Evolutionary conservation across 768 basidiomycete genomes (phyloP), one percentile per base, ranked within the genome.

Genomic region (Leccinum rimulosum): DNA sequence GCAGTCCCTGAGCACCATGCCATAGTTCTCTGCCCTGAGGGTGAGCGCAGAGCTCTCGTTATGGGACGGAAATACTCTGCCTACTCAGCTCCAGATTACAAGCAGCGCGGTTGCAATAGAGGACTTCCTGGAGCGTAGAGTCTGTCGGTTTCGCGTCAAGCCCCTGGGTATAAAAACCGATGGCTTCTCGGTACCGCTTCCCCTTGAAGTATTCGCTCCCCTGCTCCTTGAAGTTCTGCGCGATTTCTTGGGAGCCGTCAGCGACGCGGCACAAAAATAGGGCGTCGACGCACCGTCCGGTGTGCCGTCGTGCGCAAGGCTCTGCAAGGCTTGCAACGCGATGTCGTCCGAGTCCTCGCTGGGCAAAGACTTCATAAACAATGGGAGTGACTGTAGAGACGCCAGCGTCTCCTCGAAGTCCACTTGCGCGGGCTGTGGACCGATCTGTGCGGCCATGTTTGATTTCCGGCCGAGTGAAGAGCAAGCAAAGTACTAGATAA

Each of bases 181-280:
- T 60, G 1, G 97, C 97, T 71, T 98, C 95, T 38, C 91, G 83
- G 72, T 84, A 90, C 47, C 91, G 84, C 68, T 91, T 93, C 30
- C 88, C 88, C 64, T 86, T 88, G 76, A 91, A 96, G 67, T 96
- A 93, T 56, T 95, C 94, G 70, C 98, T 98, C 5, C 95, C 97
- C 70, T 96, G 93, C 55, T 93, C 86, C 73, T 97, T 98, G 75
- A 98, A 97, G 68, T 91, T 95, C 61, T 84, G 81, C 1, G 96
- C 93, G 63, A 93, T 79, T 72, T 98, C 97, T 96, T 62, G 28
- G 45, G 0, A 27, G 59, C 38, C 25, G 8, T 66, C 47, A 64
- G 33, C 4, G 51, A 52, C 3, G 19, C 40, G 31, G 11, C 19
- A 31, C 52, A 22, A 30, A 36, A 43, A 30, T 8, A 19, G 25